phyloP scores from a whole-genome alignment of 257 asterid species.

The Echium plantagineum region DNA sequence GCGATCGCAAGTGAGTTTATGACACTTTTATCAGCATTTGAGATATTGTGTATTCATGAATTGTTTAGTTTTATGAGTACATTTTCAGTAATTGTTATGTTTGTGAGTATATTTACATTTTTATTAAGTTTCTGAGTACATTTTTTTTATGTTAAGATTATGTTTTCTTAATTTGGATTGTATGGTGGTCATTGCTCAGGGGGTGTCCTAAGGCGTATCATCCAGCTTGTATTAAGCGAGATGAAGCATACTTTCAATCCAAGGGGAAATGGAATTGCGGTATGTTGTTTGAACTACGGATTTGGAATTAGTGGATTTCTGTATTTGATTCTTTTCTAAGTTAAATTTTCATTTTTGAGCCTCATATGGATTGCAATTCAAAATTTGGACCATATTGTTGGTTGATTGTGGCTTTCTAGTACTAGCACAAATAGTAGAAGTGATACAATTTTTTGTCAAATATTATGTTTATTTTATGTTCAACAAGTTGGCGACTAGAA shows the following conservation, averaged over 20 bases:
- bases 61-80: not conserved
- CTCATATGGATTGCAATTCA: not conserved
- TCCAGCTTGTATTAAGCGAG: slow-evolving; percentile 87
- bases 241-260: slow-evolving; percentile 68
- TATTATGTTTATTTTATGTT: no score
- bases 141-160: not conserved
- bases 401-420: not conserved
- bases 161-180: slow-evolving; percentile 8
- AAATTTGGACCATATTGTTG: not conserved
- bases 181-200: slow-evolving; percentile 33
- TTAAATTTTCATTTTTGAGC: not conserved
- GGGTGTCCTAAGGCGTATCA: slow-evolving; percentile 98
- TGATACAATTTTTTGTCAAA: not conserved
- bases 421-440: not conserved
- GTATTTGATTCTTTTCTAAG: no score
- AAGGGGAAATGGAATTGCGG: slow-evolving; percentile 67
- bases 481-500: no score
- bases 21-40: no score
- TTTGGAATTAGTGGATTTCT: no score
- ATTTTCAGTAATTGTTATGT: not conserved
- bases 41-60: not conserved
- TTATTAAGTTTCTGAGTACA: not conserved
- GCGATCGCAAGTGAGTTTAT: slow-evolving; percentile 84
- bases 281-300: not conserved
- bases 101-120: slow-evolving; percentile 3